Conservation (phyloP, 768 basidiomycete species). For the Chalciporus sphaerocephalus region DNA sequence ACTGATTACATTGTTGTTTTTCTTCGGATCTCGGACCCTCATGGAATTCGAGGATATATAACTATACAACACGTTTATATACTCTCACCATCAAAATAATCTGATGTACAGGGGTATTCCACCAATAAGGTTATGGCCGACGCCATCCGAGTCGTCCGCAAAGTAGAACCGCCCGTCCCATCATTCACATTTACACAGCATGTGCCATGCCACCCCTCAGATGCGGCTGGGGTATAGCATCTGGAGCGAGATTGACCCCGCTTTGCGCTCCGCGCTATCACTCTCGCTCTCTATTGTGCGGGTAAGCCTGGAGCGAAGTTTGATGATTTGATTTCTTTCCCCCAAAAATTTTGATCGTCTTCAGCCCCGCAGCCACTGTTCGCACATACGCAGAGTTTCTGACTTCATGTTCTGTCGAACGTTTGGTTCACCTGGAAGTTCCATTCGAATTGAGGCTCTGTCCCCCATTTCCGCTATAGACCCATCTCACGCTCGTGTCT, state of each 20-base stretch:
- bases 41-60: neutral
- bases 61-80: neutral
- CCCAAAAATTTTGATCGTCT: neutral
- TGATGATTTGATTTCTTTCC: neutral
- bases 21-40: neutral
- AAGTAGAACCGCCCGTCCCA: neutral
- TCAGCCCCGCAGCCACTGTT: neutral
- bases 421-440: neutral
- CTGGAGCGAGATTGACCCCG: too few relatives aligned
- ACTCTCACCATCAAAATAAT: neutral
- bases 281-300: neutral
- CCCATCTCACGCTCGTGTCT: neutral
- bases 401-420: neutral
- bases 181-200: neutral
- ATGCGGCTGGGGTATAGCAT: neutral
- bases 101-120: neutral
- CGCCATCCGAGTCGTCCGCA: neutral
- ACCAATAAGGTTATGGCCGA: neutral
- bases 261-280: neutral
- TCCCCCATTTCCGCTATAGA: too few relatives aligned
- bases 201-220: neutral
- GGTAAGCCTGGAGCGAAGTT: neutral
- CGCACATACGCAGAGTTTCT: neutral
- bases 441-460: neutral
- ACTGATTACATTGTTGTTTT: constrained; percentile 4